Conservation (phyloP, 768 basidiomycete species). For the Cytidiella melzeri region DNA sequence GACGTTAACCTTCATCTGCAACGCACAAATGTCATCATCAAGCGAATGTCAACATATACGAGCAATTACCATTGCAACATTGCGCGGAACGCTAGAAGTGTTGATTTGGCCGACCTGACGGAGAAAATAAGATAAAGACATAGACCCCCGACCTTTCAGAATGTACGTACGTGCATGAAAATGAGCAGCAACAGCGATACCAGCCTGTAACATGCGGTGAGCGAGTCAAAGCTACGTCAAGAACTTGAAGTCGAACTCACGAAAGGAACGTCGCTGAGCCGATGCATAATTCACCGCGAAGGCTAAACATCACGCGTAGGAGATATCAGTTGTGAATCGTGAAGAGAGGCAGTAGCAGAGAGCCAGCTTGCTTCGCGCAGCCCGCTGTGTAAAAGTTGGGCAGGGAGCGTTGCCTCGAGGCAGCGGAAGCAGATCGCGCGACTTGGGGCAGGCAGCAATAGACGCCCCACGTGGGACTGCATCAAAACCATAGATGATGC, state of each 20-base stretch:
- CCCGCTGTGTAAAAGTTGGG: conserved; percentile 1
- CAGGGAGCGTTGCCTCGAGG: conserved; percentile 6
- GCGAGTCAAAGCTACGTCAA: conserved; percentile 8
- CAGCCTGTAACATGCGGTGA: conserved; percentile 32
- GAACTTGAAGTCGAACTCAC: conserved; percentile 36
- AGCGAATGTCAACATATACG: conserved; percentile 14
- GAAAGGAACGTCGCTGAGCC: conserved; percentile 66
- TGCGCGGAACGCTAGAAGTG: conserved; percentile 63
- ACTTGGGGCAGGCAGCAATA: neutral
- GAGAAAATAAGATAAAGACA: conserved; percentile 20
- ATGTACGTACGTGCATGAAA: conserved; percentile 66
- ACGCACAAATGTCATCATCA: conserved; percentile 14
- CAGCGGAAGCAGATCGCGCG: too few species aligned
- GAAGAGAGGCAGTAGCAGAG: neutral
- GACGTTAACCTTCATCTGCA: conserved; percentile 62
- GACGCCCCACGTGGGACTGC: too few species aligned
- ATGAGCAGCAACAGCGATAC: conserved; percentile 56
- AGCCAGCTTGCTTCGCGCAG: conserved; percentile 10
- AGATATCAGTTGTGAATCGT: neutral
- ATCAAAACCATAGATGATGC: too few species aligned
- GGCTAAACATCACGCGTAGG: neutral
- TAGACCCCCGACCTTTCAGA: conserved; percentile 6
- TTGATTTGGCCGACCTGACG: conserved; percentile 79
- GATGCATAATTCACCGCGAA: conserved; percentile 70
- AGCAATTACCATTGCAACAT: conserved; percentile 61